Evolutionary conservation across 345 rosid species (phyloP), one percentile per base, ranked within the genome.

Genomic region (Boechera divaricarpa): DNA sequence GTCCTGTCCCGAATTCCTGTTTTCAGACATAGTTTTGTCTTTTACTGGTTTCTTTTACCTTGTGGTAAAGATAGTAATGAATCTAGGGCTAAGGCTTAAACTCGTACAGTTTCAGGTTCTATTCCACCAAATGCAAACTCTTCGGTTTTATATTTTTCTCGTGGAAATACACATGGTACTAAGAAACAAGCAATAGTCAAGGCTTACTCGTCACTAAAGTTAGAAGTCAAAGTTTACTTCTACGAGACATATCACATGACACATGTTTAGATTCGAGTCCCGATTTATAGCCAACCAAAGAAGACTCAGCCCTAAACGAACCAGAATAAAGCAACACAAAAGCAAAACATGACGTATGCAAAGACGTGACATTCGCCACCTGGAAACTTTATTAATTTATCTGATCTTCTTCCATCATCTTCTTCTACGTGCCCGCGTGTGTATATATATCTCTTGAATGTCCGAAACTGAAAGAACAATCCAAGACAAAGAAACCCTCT

Each of bases 291-390:
- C 58, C 41, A 45, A 45, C 72, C 66, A 74, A 65, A 35, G 6
- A 21, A 21, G 24, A 21, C 24, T 42, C n/a, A 13, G 24, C 24
- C 24, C 24, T 21, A 21, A 21, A 21, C 24, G 51, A 66, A 66
- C 28, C 1, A 35, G 4, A 49, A 44, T 6, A 53, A 32, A 2
- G 6, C 6, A 57, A 21, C 31, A 35, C 48, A 49, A 60, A 68
- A 15, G 13, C 6, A 38, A 18, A 36, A 24, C 0, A 51, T 68
- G 79, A 67, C 79, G 78, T 57, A 10, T 66, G 73, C 67, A 75
- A 36, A 75, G 60, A 75, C 78, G 55, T 75, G 15, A 38, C 13
- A 21, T 21, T 21, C 24, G 24, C 24, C 24, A 21, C 24, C 24
- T 21, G 24, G 24, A 21, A 66, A 47, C 33, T 48, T 49, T 44